Evolutionary conservation across 2,329 filamentous ascomycete species (phyloP).

Genomic region (Aureobasidium lini): DNA sequence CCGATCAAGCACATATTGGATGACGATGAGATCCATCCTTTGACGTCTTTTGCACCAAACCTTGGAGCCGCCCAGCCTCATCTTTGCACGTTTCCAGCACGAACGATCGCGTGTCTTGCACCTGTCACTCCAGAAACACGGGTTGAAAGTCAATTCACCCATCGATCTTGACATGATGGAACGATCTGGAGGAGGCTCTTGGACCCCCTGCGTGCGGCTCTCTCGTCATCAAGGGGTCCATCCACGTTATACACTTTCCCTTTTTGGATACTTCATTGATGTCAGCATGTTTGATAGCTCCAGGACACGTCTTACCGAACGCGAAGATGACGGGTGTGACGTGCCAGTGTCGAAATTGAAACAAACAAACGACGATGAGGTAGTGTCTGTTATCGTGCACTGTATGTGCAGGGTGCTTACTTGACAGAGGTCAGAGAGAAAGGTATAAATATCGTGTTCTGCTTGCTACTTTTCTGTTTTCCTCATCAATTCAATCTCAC

Average conservation of each 20-base stretch:
- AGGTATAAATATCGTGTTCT: conserved; percentile 1
- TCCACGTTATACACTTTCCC: not conserved
- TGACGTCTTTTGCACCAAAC: not conserved
- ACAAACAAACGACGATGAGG: conserved; percentile 8
- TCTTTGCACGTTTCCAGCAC: not conserved
- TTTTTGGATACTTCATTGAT: conserved; percentile 13
- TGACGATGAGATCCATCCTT: not conserved
- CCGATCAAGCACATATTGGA: not conserved
- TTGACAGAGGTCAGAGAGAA: not conserved
- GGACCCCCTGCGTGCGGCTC: not conserved
- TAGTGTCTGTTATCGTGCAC: not conserved
- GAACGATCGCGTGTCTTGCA: not conserved
- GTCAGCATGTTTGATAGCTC: not conserved
- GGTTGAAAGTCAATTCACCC: not conserved
- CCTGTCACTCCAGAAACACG: not conserved
- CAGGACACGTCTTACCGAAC: not conserved
- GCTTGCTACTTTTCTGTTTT: not conserved
- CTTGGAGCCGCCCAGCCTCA: not conserved
- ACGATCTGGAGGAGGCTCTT: not conserved
- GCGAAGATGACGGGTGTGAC: conserved; percentile 12
- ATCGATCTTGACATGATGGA: not conserved
- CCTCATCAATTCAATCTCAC: not conserved
- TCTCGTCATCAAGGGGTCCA: not conserved
- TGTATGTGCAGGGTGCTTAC: not conserved
- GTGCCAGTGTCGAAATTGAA: not conserved